These are phyloP conservation scores for Colletotrichum sp. DNA, from an alignment of 2,329 filamentous ascomycete genomes.

Conservation along the genomic window DNA sequence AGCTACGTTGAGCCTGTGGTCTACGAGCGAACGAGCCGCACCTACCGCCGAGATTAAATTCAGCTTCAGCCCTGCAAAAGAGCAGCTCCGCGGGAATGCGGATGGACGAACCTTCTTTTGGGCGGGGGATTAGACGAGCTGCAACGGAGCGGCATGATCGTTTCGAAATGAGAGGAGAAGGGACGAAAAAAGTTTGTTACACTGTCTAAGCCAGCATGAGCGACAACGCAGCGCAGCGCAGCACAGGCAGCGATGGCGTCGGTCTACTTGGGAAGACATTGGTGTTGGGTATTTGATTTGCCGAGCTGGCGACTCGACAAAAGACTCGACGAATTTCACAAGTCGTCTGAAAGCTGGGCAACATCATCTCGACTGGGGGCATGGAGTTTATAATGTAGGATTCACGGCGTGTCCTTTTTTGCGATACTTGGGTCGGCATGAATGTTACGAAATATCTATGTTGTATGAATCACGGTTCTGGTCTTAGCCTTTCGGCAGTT, in stretches of 20 bases:
- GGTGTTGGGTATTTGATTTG: not conserved
- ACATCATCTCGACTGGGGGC: not conserved
- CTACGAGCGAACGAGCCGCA: slow-evolving; percentile 43
- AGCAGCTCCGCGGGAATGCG: not conserved
- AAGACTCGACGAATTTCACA: not conserved
- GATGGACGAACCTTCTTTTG: not conserved
- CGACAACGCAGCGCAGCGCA: not conserved
- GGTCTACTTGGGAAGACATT: not conserved
- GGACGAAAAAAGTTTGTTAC: not conserved
- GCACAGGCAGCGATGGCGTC: not conserved
- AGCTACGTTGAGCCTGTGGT: slow-evolving; percentile 41
- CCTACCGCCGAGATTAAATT: slow-evolving; percentile 27
- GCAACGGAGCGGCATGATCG: not conserved
- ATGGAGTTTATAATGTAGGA: not conserved
- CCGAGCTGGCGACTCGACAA: not conserved
- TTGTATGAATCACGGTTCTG: not conserved
- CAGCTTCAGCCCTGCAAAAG: not conserved
- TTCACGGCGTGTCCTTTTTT: not conserved
- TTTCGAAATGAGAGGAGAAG: not conserved
- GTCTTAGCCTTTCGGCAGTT: not conserved
- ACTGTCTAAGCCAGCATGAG: not conserved
- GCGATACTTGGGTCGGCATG: not conserved
- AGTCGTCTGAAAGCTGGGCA: not conserved
- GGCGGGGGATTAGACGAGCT: not conserved
- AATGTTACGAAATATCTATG: not conserved